Evolutionary conservation across 495 filamentous ascomycete species (phyloP), one percentile per base, ranked within the genome.

Genomic region (Aspergillus taichungensis): DNA sequence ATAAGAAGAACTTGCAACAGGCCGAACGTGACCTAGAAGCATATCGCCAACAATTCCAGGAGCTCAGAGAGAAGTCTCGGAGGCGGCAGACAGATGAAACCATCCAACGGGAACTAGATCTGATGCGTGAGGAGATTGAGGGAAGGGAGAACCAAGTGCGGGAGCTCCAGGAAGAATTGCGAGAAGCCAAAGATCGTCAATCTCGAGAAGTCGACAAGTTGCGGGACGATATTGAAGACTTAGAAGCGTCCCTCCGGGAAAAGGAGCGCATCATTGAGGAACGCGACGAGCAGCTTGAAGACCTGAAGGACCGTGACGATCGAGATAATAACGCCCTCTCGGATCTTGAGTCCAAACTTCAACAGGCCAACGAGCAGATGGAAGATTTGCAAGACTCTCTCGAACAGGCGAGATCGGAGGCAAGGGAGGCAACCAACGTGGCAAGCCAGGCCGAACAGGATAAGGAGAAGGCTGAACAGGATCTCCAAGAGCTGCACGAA

Each of bases 21-120:
- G 88, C 88, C 27, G 88, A 96, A 67, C 84, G 83, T 43, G 87
- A 85, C 24, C 64, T 94, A 4, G 88, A 94, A 59, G 67, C 73
- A 38, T 94, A 88, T 56, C 72, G 80, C 37, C 73, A 81, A 47
- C 85, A 92, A 63, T 75, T 95, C 40, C 57, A 82, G 32, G 88
- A 95, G 44, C 68, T 89, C 35, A 81, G 75, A 24, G 85, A 94
- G 47, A 86, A 85, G 60, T 74, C 83, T 33, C 85, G 87, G 61
- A 76, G 79, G 52, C 82, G 82, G 56, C 80, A 86, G 50, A 78
- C 76, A 8, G 80, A 88, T 55, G 75, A 81, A 34, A 75, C 73
- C 14, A 60, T 83, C 12, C 75, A 76, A 29, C 75, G 78, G 30
- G 75, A 84, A 40, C 72, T 85, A 46, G 75, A 73, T 18, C 56